A percentile compares a stretch with the other conserved stretches of the same genome.
Evolutionary conservation across 1,284 basidiomycete species (phyloP).

Genomic region (Rhizoctonia solani): DNA sequence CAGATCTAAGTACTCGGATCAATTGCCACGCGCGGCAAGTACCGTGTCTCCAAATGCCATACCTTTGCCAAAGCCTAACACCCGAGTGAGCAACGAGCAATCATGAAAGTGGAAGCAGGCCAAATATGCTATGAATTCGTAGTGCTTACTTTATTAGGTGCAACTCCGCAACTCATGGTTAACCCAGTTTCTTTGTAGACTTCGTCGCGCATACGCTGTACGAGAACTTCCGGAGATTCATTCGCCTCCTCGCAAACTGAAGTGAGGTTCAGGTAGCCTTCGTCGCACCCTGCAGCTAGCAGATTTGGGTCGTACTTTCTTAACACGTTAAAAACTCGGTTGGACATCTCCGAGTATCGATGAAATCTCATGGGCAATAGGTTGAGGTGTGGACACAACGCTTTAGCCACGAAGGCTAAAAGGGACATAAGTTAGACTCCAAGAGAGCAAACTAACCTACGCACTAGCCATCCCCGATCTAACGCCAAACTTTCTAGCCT

Average conservation of each 20-base stretch:
- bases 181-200: constrained; percentile 78
- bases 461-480: constrained; percentile 86
- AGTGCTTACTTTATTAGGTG: constrained; percentile 76
- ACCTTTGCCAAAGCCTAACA: constrained; percentile 72
- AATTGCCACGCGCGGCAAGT: neutral
- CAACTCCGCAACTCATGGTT: constrained; percentile 93
- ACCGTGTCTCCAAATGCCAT: constrained; percentile 25
- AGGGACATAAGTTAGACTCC: neutral
- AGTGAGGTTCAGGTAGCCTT: constrained; percentile 87
- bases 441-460: constrained; percentile 36
- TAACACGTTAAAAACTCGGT: constrained; percentile 68
- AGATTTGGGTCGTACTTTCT: constrained; percentile 81
- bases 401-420: constrained; percentile 84
- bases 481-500: constrained; percentile 85
- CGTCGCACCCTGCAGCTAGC: constrained; percentile 81
- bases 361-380: constrained; percentile 67
- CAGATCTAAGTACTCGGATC: constrained; percentile 66
- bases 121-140: no score
- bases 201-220: constrained; percentile 71
- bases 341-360: constrained; percentile 74
- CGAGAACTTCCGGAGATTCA: constrained; percentile 72
- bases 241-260: constrained; percentile 69
- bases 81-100: constrained; percentile 31
- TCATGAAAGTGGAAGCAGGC: constrained; percentile 33
- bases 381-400: constrained; percentile 90